Conservation (phyloP, 495 filamentous ascomycete species). For the Penicillium samsonianum region DNA sequence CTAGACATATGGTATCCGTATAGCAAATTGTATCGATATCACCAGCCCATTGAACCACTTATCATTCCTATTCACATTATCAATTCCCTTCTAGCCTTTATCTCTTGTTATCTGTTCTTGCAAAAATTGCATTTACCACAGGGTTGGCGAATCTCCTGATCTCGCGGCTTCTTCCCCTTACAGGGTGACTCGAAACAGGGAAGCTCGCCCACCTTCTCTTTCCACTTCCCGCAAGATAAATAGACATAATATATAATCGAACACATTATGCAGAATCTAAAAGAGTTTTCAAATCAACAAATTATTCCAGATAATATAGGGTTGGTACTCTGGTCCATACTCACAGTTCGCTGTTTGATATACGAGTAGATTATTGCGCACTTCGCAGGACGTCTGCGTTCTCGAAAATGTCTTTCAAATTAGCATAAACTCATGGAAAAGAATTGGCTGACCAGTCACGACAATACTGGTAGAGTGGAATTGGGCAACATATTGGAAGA, state of each 20-base stretch:
- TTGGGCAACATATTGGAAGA: slow-evolving; percentile 7
- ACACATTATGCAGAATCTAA: background rate
- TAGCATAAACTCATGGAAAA: background rate
- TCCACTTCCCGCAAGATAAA: background rate
- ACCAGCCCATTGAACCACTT: no score
- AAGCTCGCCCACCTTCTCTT: background rate
- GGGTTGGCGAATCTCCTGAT: background rate
- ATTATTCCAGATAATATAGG: background rate
- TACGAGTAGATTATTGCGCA: background rate
- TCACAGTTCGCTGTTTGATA: background rate
- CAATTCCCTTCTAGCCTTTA: no score
- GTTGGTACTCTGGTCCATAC: background rate
- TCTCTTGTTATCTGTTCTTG: background rate
- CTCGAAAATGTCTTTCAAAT: background rate
- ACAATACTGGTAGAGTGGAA: background rate
- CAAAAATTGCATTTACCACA: background rate
- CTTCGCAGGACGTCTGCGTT: background rate
- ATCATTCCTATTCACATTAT: no score
- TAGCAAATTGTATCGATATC: background rate
- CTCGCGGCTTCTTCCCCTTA: background rate
- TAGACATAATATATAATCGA: background rate
- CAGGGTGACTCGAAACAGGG: background rate
- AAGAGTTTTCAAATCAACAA: background rate
- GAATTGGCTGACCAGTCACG: background rate
- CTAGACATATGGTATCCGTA: no score